Base-by-base conservation (phyloP, 2,329 filamentous ascomycete species). In the Zasmidium cellare region DNA sequence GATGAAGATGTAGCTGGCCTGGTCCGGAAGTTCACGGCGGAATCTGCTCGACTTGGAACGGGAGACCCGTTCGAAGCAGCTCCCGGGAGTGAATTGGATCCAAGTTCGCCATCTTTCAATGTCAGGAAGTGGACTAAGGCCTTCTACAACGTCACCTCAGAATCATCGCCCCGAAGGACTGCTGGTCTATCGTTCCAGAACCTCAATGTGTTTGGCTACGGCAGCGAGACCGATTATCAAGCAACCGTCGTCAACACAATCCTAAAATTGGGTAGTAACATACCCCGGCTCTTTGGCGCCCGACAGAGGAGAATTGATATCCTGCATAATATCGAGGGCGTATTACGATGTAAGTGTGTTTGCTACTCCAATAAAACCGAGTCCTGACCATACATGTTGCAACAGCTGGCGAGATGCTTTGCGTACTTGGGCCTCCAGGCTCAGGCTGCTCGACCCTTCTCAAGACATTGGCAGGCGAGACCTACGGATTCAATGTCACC, bases 381-480 rank as follows among this genome's bases (percentile, higher is more conserved):
- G 25, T 11, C 5, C 25, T 28, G 11, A 28, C 25, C 5, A 6
- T 28, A 5, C 25, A 79, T 83, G 68, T 83, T 82, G 59, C 88
- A 1, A 80, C 84, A 68, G 83, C 82, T 59, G 88, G 88, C 45
- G 88, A 91, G 78, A 89, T 91, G 86, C 75, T 91, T 23, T 85
- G 91, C 16, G 88, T 91, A 2, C 80, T 91, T 31, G 88, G 88
- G 14, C 88, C 87, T 55, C 88, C 88, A 1, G 79, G 77, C 59
- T 80, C 78, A 59, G 89, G 89, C 53, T 96, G 91, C 73, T 91
- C 89, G 14, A 96, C 91, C 2, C 87, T 96, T 62, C 79, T 96
- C 57, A 96, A 96, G 78, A 90, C 90, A 0, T 84, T 96, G 65
- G 84, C 90, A 2, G 91, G 91, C 59, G 90, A 96, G 75, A 90